These are phyloP conservation scores for Linanthus parryae DNA, from an alignment of 148 eudicot genomes.

Conservation along the genomic window DNA sequence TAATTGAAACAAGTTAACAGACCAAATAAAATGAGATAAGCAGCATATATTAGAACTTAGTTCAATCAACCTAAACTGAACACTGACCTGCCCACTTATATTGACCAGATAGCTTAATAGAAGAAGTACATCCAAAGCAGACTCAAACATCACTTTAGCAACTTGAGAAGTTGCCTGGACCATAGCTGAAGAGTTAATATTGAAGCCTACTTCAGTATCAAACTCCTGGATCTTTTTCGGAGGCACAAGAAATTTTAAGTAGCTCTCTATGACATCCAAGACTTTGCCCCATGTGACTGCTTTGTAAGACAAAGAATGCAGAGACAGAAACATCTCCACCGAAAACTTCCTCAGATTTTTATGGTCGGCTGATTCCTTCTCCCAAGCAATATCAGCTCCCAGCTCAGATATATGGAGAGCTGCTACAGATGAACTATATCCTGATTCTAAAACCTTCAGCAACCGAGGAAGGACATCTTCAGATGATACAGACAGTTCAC, in stretches of 20 bases:
- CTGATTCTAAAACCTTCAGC: slow-evolving; percentile 66
- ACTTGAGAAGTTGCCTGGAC: slow-evolving; percentile 89
- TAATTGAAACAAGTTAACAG: slow-evolving; percentile 2
- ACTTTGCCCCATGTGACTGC: slow-evolving; percentile 70
- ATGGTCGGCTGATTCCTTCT: slow-evolving; percentile 62
- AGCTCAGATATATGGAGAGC: slow-evolving; percentile 48
- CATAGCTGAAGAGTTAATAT: slow-evolving; percentile 34
- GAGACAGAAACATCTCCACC: slow-evolving; percentile 50
- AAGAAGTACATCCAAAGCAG: slow-evolving; percentile 68
- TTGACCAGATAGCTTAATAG: slow-evolving; percentile 70
- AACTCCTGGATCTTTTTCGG: slow-evolving; percentile 39
- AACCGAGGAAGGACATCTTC: slow-evolving; percentile 68
- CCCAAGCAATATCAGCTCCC: slow-evolving; percentile 69
- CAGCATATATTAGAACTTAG: slow-evolving; percentile 1
- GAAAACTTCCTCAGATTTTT: slow-evolving; percentile 78
- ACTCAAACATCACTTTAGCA: slow-evolving; percentile 79
- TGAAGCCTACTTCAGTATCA: slow-evolving; percentile 40
- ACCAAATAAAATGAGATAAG: neutral
- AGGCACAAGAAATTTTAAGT: slow-evolving; percentile 75
- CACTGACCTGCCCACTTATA: slow-evolving; percentile 78
- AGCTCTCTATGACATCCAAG: slow-evolving; percentile 63
- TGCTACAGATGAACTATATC: slow-evolving; percentile 45
- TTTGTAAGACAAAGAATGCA: slow-evolving; percentile 53
- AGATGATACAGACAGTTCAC: slow-evolving; percentile 37
- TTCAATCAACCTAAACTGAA: neutral